Base-by-base conservation (phyloP, 495 filamentous ascomycete genomes). In the Trichodelitschia bisporula region DNA sequence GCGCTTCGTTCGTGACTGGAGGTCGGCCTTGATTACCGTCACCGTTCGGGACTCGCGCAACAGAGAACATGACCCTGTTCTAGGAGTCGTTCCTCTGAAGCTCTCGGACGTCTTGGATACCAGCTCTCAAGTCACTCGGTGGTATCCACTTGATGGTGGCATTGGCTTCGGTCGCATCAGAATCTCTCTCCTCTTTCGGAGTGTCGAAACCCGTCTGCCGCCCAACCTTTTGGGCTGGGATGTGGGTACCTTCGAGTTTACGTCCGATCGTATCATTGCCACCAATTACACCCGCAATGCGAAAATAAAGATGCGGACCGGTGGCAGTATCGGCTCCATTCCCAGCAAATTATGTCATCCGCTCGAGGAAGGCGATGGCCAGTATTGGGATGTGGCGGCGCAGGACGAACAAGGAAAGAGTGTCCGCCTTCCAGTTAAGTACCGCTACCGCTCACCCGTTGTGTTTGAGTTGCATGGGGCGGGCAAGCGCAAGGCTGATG, bases 1-100 rank as follows among this genome's bases (percentile, higher is more conserved):
- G 45, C 64, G 77, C 2, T 95, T 95, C 41, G 60, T 93, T n/a
- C 69, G 84, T 9, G 84, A 95, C 47, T 95, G 84, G 84, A 61
- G 80, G 28, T 82, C 74, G 19, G 62, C 66, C 19, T 71, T 92
- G 29, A 64, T 91, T 20, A 91, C 80, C 0, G 61, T 92, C 30
- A 77, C 75, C 10, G 79, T 92, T 18, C 67, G 84, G 9, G 83
- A 95, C 48, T 66, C 72, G 30, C 66, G 84, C 11, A 73, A 91
- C 41, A 64, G 84, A 24, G 69, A 95, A 50, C 84, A 95, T 39
- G 84, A 95, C 38, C 84, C 84, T 10, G 79, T 95, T 30, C 69
- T 95, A 13, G 84, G 84, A 15, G 73, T 92, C 6, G 72, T 93
- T 2, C 77, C 80, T 2, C 44, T 95, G 32, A 84, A 80, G 45